Evolutionary conservation across 1,284 basidiomycete genomes (phyloP).

Genomic region (Malassezia brasiliensis): DNA sequence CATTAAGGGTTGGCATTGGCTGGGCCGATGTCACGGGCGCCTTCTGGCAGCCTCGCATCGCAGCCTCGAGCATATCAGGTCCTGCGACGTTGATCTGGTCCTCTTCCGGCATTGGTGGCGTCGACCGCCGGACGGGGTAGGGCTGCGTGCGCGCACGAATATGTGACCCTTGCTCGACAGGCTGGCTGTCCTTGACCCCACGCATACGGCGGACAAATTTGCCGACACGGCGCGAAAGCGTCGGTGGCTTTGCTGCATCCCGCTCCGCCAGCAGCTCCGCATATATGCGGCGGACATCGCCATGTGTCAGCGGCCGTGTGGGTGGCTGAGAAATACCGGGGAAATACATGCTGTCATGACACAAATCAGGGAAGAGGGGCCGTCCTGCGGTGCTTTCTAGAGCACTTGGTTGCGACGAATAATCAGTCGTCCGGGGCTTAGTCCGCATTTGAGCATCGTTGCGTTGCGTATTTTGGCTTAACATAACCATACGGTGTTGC

Average conservation of each 20-base stretch:
- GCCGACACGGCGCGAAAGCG: neutral
- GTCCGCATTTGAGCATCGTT: neutral
- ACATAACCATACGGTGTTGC: constrained; percentile 1
- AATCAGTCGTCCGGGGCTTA: too few relatives aligned
- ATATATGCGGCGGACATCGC: constrained; percentile 7
- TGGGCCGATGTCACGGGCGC: neutral
- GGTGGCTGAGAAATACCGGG: neutral
- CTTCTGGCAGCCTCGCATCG: neutral
- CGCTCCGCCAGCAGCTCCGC: constrained; percentile 3
- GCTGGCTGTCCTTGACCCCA: neutral
- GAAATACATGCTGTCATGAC: constrained; percentile 1
- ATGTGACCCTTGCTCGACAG: neutral
- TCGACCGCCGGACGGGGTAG: neutral
- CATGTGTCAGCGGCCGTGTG: constrained; percentile 4
- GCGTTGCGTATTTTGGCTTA: neutral
- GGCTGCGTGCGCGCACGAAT: neutral
- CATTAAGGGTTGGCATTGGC: neutral
- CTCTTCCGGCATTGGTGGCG: too few relatives aligned
- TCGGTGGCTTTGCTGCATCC: neutral
- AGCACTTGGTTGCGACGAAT: neutral
- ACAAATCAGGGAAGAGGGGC: neutral
- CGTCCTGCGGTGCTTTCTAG: neutral
- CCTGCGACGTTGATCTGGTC: neutral
- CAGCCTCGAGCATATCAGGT: constrained; percentile 1
- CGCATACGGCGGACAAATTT: constrained; percentile 7